Conservation (phyloP, 306 rosid species). For the Dalbergia cultrata region DNA sequence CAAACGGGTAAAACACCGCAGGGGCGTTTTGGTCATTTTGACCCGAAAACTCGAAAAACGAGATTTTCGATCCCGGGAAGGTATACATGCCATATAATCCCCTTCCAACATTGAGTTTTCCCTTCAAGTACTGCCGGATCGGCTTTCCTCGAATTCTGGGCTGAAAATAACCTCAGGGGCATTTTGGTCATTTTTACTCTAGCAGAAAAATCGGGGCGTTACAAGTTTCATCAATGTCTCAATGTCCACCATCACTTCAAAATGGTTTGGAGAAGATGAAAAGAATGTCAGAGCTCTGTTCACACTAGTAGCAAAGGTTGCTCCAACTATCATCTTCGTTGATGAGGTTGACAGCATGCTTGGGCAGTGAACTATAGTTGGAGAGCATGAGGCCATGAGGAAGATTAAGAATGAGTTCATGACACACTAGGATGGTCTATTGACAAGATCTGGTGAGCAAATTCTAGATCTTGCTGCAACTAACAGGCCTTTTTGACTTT, state of each 20-base stretch:
- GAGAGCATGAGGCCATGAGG: conserved; percentile 81
- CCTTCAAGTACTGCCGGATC: too few relatives aligned
- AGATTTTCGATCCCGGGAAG: too few relatives aligned
- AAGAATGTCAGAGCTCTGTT: conserved; percentile 82
- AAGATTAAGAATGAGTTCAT: conserved; percentile 88
- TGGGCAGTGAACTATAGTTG: conserved; percentile 81
- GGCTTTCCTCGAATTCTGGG: too few relatives aligned
- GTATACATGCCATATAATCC: too few relatives aligned
- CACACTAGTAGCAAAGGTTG: conserved; percentile 83
- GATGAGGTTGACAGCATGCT: conserved; percentile 95
- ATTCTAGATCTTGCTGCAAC: conserved; percentile 88
- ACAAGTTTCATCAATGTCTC: conserved; percentile 89
- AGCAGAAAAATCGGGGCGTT: too few relatives aligned
- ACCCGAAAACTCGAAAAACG: too few relatives aligned
- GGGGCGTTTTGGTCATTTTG: too few relatives aligned
- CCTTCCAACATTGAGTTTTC: too few relatives aligned
- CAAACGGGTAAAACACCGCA: too few relatives aligned
- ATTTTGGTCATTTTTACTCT: too few relatives aligned
- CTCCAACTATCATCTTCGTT: conserved; percentile 82
- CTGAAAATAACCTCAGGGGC: too few relatives aligned
- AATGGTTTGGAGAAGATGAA: conserved; percentile 83
- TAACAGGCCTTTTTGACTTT: conserved; percentile 88
- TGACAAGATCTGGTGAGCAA: conserved; percentile 64
- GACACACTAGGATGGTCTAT: conserved; percentile 87
- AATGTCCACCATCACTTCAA: conserved; percentile 78